Conservation (phyloP, 352 stramenopile genomes). For the Pythium rishiriense region DNA sequence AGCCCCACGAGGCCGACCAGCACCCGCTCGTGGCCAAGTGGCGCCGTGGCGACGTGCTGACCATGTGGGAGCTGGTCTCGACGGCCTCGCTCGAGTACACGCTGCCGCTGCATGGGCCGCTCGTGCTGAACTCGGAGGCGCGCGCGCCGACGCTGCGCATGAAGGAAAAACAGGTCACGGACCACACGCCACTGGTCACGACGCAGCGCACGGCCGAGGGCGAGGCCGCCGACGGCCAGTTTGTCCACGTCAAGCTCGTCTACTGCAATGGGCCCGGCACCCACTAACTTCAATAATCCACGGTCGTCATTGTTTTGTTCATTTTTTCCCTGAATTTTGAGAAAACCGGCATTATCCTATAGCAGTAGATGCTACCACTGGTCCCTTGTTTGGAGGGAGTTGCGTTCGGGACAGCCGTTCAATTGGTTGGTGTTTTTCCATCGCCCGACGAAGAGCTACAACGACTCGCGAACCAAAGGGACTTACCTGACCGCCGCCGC, state of each 20-base stretch:
- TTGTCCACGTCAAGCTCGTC: conserved; percentile 21
- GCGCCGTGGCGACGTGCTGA: conserved; percentile 35
- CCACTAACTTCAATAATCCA: not conserved
- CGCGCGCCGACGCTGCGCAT: conserved; percentile 52
- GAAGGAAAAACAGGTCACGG: conserved; percentile 73
- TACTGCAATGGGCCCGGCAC: conserved; percentile 21
- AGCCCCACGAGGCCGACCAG: not conserved
- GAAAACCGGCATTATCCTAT: not conserved
- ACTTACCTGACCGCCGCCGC: not conserved
- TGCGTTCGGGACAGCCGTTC: conserved; percentile 22
- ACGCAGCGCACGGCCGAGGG: conserved; percentile 1
- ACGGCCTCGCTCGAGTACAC: conserved; percentile 56
- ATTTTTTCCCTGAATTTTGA: not conserved
- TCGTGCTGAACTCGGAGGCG: conserved; percentile 62
- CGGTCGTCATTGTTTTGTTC: not conserved
- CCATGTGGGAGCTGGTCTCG: conserved; percentile 60
- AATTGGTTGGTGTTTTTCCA: conserved; percentile 30
- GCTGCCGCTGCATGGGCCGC: conserved; percentile 37
- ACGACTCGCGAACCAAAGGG: not conserved
- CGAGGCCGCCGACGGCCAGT: not conserved
- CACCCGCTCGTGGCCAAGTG: conserved; percentile 32
- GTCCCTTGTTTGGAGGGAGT: conserved; percentile 9
- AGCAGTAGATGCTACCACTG: not conserved
- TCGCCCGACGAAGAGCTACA: not conserved
- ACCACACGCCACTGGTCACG: conserved; percentile 68